Evolutionary conservation across 495 filamentous ascomycete species (phyloP).

Genomic region (Aspergillus asperescens): DNA sequence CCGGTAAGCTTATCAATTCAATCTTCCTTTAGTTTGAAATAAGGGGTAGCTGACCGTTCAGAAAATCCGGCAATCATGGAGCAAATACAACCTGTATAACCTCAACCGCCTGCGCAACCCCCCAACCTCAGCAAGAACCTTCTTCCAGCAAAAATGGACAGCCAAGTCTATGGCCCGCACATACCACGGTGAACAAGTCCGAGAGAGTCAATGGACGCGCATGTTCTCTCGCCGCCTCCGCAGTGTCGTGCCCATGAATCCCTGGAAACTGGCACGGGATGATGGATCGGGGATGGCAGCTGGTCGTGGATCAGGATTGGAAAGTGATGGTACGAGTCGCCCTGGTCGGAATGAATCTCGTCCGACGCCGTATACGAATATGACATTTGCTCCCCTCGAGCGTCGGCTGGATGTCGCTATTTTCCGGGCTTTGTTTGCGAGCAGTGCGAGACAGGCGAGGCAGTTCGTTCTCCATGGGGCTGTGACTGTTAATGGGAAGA

Average conservation of each 20-base stretch:
- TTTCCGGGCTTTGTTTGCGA: conserved; percentile 88
- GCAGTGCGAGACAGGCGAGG: conserved; percentile 87
- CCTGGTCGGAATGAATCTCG: not conserved
- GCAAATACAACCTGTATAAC: conserved; percentile 95
- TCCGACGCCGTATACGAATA: conserved; percentile 79
- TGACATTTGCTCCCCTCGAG: conserved; percentile 88
- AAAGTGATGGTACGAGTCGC: conserved; percentile 12
- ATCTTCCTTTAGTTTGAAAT: not conserved
- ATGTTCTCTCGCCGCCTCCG: conserved; percentile 78
- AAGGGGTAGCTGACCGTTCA: conserved; percentile 29
- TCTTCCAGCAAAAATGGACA: conserved; percentile 97
- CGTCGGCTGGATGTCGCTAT: conserved; percentile 86
- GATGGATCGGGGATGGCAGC: conserved; percentile 77
- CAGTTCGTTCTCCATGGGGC: conserved; percentile 90
- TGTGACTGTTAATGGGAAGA: conserved; percentile 93
- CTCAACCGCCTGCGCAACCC: conserved; percentile 49
- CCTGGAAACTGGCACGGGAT: conserved; percentile 62
- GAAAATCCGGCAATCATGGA: conserved; percentile 97
- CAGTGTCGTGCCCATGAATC: conserved; percentile 80
- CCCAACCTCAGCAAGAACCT: conserved; percentile 49
- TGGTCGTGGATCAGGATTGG: conserved; percentile 73
- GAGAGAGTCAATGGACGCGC: conserved; percentile 82
- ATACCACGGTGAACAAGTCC: conserved; percentile 93
- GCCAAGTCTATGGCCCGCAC: conserved; percentile 76
- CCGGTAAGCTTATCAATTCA: conserved; percentile 28